Evolutionary conservation across 345 rosid species (phyloP).

Genomic region (Hibiscus mutabilis): DNA sequence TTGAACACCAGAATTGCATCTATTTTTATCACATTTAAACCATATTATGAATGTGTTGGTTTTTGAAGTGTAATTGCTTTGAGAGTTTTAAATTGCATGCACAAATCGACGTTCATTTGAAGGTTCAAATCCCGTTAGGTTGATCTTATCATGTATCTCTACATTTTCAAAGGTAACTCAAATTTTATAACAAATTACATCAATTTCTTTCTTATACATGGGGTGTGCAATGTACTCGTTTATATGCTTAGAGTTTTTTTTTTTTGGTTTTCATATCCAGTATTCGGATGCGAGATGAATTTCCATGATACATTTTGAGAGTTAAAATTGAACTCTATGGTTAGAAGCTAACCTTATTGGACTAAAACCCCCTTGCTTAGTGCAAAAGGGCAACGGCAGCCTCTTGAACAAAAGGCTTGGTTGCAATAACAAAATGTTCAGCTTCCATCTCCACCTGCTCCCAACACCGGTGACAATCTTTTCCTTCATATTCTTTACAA

Average conservation of each 20-base stretch:
- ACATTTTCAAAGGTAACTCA: too few relatives aligned
- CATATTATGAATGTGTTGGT: too few relatives aligned
- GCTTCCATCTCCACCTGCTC: constrained; percentile 93
- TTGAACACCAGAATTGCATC: too few relatives aligned
- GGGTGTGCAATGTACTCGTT: background rate
- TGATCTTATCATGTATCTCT: too few relatives aligned
- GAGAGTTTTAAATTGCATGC: too few relatives aligned
- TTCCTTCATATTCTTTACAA: constrained; percentile 90
- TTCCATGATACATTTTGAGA: background rate
- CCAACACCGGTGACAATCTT: constrained; percentile 39
- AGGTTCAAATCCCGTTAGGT: too few relatives aligned
- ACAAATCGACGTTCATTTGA: too few relatives aligned
- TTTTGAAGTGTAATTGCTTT: too few relatives aligned
- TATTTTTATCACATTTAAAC: too few relatives aligned
- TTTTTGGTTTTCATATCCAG: background rate
- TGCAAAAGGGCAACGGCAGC: constrained; percentile 66
- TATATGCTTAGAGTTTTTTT: background rate
- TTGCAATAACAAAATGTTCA: constrained; percentile 64
- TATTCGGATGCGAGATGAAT: background rate
- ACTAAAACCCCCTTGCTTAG: constrained; percentile 18
- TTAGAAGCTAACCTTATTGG: background rate
- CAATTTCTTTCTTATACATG: too few relatives aligned
- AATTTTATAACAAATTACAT: too few relatives aligned
- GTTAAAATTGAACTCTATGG: background rate
- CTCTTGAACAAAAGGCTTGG: constrained; percentile 68